Evolutionary conservation across 805 yeast species (phyloP).

Genomic region (Metschnikowia vanudenii): DNA sequence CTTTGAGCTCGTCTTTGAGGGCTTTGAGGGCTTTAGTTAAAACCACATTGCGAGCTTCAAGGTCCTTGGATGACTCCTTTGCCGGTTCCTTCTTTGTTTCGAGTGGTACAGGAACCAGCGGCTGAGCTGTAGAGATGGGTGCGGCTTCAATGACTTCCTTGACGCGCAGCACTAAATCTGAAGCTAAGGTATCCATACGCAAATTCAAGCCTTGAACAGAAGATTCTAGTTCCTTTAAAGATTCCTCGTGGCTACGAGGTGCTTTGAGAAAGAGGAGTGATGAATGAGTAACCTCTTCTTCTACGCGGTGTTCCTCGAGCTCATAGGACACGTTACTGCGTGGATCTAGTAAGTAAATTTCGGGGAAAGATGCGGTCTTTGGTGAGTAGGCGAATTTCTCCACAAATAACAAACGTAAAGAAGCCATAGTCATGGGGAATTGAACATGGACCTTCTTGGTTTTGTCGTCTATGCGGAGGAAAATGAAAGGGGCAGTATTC

Average conservation of each 20-base stretch:
- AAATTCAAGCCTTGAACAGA: constrained; percentile 9
- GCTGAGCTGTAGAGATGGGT: constrained; percentile 3
- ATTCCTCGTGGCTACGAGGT: constrained; percentile 5
- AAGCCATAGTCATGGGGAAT: constrained; percentile 49
- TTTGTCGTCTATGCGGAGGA: constrained; percentile 48
- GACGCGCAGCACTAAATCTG: constrained; percentile 13
- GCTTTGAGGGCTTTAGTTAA: constrained; percentile 23
- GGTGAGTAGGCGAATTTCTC: constrained; percentile 88
- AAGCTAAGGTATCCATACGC: constrained; percentile 10
- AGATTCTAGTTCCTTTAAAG: constrained; percentile 8
- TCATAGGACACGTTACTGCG: constrained; percentile 66
- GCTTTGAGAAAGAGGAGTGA: constrained; percentile 50
- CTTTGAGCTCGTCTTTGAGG: constrained; percentile 58
- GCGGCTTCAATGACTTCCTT: constrained; percentile 9
- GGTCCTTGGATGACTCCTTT: constrained; percentile 8
- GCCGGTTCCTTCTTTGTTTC: constrained; percentile 8
- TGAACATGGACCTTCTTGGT: constrained; percentile 53
- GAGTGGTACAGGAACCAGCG: background rate
- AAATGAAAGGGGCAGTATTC: constrained; percentile 27
- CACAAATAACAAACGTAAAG: constrained; percentile 69
- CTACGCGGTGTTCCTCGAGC: constrained; percentile 65
- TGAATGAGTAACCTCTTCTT: constrained; percentile 55
- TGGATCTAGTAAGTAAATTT: constrained; percentile 68
- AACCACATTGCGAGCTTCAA: constrained; percentile 3
- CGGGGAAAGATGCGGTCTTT: constrained; percentile 69